Conservation (phyloP, 2,329 filamentous ascomycete genomes). For the Alternaria burnsii region DNA sequence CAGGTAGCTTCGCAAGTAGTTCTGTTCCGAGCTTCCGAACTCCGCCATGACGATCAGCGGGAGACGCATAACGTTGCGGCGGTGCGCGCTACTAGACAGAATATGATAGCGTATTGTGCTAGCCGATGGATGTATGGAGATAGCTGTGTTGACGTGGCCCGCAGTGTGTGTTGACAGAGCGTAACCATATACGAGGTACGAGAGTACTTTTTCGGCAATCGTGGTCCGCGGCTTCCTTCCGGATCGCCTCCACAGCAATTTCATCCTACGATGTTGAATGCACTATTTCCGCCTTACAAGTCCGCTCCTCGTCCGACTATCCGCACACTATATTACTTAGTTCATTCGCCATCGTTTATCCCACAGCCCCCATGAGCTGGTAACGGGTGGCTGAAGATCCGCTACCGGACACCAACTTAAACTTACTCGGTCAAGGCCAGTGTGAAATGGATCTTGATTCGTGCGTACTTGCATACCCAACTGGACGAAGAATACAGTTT, state of each 20-base stretch:
- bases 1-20: conserved; percentile 3
- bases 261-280: background rate
- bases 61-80: conserved; percentile 4
- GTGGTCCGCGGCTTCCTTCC: background rate
- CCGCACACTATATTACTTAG: background rate
- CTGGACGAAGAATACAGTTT: background rate
- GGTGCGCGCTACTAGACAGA: conserved; percentile 4
- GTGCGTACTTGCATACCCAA: background rate
- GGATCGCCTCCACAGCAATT: background rate
- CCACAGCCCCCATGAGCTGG: background rate
- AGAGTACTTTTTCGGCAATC: background rate
- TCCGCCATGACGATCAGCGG: conserved; percentile 4
- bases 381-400: background rate
- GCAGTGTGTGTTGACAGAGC: background rate
- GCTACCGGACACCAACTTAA: background rate
- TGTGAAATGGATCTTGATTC: background rate
- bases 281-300: background rate
- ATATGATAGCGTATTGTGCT: background rate
- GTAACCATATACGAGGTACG: conserved; percentile 1
- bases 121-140: background rate
- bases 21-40: conserved; percentile 10
- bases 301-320: background rate
- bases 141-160: conserved; percentile 1
- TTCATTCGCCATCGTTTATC: background rate
- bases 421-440: background rate